These are phyloP conservation scores for Blastomyces gilchristii DNA, from an alignment of 2,329 filamentous ascomycete species.

Conservation along the genomic window DNA sequence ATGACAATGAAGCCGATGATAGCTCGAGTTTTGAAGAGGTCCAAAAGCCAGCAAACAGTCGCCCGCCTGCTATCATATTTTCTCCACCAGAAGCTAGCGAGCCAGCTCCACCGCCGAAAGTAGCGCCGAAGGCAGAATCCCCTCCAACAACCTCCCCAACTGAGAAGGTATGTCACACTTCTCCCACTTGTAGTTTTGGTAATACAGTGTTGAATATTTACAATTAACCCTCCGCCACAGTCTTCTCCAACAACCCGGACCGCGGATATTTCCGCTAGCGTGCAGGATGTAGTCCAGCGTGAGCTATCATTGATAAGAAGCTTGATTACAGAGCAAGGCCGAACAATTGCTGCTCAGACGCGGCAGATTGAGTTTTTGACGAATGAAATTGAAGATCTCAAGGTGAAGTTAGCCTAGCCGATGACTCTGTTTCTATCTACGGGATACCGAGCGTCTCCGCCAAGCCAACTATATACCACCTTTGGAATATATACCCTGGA, in stretches of 20 bases:
- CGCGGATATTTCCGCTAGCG: constrained; percentile 17
- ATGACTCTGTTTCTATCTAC: neutral
- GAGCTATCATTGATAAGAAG: constrained; percentile 67
- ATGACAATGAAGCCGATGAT: constrained; percentile 49
- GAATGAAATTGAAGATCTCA: constrained; percentile 67
- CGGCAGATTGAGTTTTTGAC: constrained; percentile 62
- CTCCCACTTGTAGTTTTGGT: neutral
- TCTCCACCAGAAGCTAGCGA: constrained; percentile 19
- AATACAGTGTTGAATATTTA: neutral
- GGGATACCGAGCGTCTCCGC: neutral
- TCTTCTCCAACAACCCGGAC: neutral
- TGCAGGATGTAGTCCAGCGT: constrained; percentile 49
- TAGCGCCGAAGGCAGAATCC: constrained; percentile 5
- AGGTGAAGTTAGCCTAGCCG: constrained; percentile 45
- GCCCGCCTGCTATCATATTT: constrained; percentile 34
- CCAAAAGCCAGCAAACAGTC: constrained; percentile 62
- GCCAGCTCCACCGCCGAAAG: constrained; percentile 12
- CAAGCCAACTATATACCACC: neutral
- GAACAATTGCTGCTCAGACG: constrained; percentile 65
- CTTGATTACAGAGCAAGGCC: constrained; percentile 65
- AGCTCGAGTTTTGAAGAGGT: constrained; percentile 81
- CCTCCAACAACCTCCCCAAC: neutral
- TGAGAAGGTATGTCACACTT: constrained; percentile 8
- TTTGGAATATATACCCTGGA: neutral
- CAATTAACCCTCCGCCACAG: neutral